Percentiles rank a stretch among this genome's conserved stretches.
Evolutionary conservation across 177 flowering plant genomes (phyloP).

Genomic region (Vitis hybrid): DNA sequence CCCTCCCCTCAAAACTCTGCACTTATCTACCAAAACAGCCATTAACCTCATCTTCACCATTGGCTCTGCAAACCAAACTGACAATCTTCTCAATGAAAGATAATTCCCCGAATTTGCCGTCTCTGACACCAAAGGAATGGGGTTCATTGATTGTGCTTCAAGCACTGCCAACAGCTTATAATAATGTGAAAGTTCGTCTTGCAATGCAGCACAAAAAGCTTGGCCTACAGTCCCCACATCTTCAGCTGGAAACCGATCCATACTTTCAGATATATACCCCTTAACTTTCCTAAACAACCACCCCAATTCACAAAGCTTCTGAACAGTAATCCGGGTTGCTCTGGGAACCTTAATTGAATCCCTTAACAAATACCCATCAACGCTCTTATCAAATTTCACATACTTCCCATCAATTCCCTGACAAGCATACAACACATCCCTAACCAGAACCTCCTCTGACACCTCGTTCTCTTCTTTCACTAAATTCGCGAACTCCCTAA

Average conservation of each 20-base stretch:
- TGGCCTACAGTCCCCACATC: conserved; percentile 97
- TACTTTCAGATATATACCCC: conserved; percentile 73
- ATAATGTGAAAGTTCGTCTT: conserved; percentile 88
- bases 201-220: conserved; percentile 95
- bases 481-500: conserved; percentile 67
- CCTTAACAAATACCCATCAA: conserved; percentile 62
- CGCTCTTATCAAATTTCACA: conserved; percentile 57
- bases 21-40: conserved; percentile 94
- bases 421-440: conserved; percentile 89
- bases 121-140: conserved; percentile 80
- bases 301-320: conserved; percentile 86
- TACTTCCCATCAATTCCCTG: conserved; percentile 94
- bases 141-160: conserved; percentile 90
- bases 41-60: conserved; percentile 92
- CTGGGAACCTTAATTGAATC: conserved; percentile 63
- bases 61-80: conserved; percentile 97
- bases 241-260: conserved; percentile 79
- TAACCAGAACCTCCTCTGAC: conserved; percentile 80
- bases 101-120: conserved; percentile 63
- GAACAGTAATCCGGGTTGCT: conserved; percentile 62
- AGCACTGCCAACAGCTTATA: conserved; percentile 92
- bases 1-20: conserved; percentile 84
- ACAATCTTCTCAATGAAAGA: conserved; percentile 83
- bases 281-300: conserved; percentile 91
- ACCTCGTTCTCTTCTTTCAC: conserved; percentile 82